Conservation (phyloP, 441 rosid genomes). For the Metrosideros polymorpha region DNA sequence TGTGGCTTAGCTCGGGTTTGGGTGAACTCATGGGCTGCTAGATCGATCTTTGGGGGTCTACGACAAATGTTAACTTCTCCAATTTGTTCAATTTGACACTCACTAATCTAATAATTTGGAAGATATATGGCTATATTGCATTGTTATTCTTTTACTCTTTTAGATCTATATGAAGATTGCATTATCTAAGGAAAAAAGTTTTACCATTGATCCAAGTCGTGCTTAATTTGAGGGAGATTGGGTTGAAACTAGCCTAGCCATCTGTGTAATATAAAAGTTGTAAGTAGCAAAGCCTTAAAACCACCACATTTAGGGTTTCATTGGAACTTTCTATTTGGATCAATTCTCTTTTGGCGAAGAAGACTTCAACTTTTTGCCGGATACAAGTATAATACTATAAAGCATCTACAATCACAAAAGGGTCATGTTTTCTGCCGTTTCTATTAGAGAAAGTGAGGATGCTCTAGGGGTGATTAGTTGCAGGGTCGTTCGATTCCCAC, state of each 20-base stretch:
- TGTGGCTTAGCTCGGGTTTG: neutral
- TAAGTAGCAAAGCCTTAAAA: neutral
- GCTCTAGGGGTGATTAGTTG: neutral
- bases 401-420: neutral
- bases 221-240: neutral
- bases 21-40: neutral
- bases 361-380: neutral
- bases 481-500: neutral
- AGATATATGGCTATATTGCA: neutral
- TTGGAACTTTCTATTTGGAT: neutral
- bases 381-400: neutral
- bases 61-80: neutral
- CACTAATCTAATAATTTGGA: neutral
- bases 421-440: neutral
- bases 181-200: neutral
- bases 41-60: neutral
- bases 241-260: neutral
- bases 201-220: neutral
- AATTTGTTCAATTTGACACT: neutral
- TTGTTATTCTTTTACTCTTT: neutral
- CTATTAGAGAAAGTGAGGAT: neutral
- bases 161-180: neutral
- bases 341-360: neutral
- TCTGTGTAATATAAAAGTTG: neutral
- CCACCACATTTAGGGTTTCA: neutral